Evolutionary conservation across 2,329 filamentous ascomycete genomes (phyloP).

Genomic region (Fusarium sp.): DNA sequence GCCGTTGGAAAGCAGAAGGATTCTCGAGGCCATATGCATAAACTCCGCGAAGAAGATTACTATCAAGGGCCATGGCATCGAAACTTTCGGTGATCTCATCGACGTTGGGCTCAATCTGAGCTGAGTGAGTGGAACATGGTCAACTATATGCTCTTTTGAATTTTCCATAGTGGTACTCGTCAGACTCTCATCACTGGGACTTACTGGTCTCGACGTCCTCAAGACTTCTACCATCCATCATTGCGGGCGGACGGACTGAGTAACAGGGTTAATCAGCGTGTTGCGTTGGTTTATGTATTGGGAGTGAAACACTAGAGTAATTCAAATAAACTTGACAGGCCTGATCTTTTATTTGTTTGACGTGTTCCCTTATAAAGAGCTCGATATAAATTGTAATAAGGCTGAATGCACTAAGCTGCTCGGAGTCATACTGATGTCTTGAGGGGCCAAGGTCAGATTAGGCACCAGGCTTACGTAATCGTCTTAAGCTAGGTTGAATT

Average conservation of each 20-base stretch:
- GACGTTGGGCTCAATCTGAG: constrained; percentile 99
- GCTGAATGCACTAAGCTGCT: background rate
- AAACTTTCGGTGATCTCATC: constrained; percentile 99
- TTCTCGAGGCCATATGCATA: constrained; percentile 99
- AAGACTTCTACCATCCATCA: too few species aligned
- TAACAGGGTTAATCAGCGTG: background rate
- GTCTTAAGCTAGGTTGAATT: background rate
- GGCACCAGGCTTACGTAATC: background rate
- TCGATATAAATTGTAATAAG: background rate
- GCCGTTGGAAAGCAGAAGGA: constrained; percentile 99
- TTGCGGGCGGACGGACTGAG: constrained; percentile 67
- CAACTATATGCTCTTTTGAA: background rate
- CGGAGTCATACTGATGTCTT: background rate
- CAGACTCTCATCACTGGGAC: background rate
- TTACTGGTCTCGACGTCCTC: constrained; percentile 57
- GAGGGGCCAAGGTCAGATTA: background rate
- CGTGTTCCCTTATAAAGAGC: background rate
- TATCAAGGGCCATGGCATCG: constrained; percentile 96
- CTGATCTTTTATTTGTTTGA: background rate
- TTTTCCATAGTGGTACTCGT: background rate
- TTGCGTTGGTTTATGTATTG: background rate
- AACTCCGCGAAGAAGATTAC: constrained; percentile 97
- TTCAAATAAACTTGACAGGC: fast-evolving
- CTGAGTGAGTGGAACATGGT: constrained; percentile 60
- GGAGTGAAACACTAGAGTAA: too few species aligned